phyloP scores from a whole-genome alignment of 139 green algal genomes.

The Edaphochlamys debaryana region DNA sequence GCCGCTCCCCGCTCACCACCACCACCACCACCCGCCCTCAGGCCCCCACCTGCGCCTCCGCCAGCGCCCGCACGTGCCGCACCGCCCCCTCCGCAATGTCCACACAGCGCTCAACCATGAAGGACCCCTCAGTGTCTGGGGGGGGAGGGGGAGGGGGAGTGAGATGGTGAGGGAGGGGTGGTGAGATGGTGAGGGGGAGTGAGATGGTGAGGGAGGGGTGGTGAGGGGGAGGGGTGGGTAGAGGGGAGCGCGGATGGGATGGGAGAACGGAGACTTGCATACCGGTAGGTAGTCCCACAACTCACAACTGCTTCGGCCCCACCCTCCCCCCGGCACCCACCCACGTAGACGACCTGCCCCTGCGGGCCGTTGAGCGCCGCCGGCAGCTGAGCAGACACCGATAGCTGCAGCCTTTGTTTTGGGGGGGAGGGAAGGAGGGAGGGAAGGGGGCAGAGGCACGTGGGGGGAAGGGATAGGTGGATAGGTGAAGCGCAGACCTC shows the following conservation, averaged over 20 bases:
- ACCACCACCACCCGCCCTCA: too few relatives aligned
- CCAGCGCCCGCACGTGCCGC: constrained; percentile 52
- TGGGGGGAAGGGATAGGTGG: too few relatives aligned
- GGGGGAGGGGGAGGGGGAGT: background rate
- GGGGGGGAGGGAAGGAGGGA: background rate
- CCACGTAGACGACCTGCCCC: constrained; percentile 84
- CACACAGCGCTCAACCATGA: constrained; percentile 82
- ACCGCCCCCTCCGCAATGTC: constrained; percentile 82
- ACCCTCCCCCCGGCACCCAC: constrained; percentile 51
- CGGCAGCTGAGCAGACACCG: constrained; percentile 80
- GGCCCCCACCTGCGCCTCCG: background rate
- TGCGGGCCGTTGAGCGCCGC: constrained; percentile 64
- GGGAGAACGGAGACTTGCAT: too few relatives aligned
- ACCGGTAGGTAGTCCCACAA: too few relatives aligned
- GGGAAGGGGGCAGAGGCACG: too few relatives aligned
- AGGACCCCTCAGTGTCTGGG: constrained; percentile 91
- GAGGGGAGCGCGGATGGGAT: too few relatives aligned
- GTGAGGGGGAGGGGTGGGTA: background rate
- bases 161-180: too few relatives aligned
- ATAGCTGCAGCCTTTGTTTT: constrained; percentile 82
- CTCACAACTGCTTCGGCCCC: too few relatives aligned
- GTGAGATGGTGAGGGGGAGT: background rate
- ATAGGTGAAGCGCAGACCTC: too few relatives aligned
- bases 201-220: too few relatives aligned
- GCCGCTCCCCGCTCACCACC: too few relatives aligned